Evolutionary conservation across 2,329 filamentous ascomycete species (phyloP), one percentile per base, ranked within the genome.

Genomic region (Fusarium tjaetaba): DNA sequence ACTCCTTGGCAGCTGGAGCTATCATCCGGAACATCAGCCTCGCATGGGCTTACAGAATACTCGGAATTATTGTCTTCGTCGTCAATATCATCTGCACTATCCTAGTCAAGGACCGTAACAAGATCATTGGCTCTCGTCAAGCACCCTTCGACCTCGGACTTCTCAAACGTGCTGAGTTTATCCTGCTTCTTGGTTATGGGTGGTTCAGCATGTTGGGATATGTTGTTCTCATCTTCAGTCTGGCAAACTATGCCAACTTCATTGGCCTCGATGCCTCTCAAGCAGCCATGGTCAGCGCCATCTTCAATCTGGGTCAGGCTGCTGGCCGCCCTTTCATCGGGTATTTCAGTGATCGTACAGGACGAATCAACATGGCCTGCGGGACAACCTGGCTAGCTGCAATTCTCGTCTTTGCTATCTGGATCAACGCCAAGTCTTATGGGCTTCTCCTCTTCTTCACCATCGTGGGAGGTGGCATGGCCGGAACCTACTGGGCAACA

Each of bases 191-290:
- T 42, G 85, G 82, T 5, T 96, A 91, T 85, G 91, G 91, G 13
- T 90, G 91, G 81, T 90, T 95, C 71, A 91, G 88, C 68, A 89
- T 95, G 82, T 83, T 96, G 20, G 92, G 88, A 10, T 96, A 96
- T 76, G 87, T 93, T 32, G 91, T 94, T 9, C 86, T 95, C n/a
- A 87, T 95, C 49, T 96, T 95, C 81, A 92, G 90, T 16, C 83
- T 95, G 51, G 90, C 93, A 20, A 93, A 92, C 79, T 96, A 94
- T 78, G 91, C 91, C 42, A 86, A 88, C 63, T 87, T 86, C 9
- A 88, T 95, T 48, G 93, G 93, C 3, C 87, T 95, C 36, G 86
- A 86, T 2, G 85, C 92, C 4, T 86, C 88, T 10, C 90, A 95
- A 77, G 93, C 92, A 11, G 90, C 91, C 1, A 85, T 94, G 22